phyloP scores from a whole-genome alignment of 805 yeast genomes.

The Wickerhamiella siamensis region DNA sequence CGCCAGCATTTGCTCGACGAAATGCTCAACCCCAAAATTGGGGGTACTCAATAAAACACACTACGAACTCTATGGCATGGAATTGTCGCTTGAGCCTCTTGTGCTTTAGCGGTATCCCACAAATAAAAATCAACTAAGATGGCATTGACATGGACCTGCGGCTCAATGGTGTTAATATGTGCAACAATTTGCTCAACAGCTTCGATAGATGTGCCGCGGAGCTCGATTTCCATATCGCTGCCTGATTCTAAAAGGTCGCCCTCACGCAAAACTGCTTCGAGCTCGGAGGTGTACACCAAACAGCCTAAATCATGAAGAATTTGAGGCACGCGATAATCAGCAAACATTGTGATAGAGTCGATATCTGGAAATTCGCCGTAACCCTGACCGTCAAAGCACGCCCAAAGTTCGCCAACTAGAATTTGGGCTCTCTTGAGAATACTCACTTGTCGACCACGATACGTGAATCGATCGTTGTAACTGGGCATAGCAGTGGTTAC shows the following conservation, averaged over 20 bases:
- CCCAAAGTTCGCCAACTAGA: conserved; percentile 32
- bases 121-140: conserved; percentile 30
- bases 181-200: conserved; percentile 27
- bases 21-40: conserved; percentile 5
- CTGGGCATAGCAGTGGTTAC: conserved; percentile 21
- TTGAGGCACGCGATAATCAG: conserved; percentile 34
- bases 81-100: conserved; percentile 20
- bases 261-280: conserved; percentile 15
- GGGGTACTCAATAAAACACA: conserved; percentile 20
- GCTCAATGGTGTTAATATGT: conserved; percentile 15
- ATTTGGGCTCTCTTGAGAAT: conserved; percentile 32
- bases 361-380: conserved; percentile 29
- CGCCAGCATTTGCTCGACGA: conserved; percentile 14
- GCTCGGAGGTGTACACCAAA: conserved; percentile 22
- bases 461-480: conserved; percentile 24
- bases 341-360: conserved; percentile 31
- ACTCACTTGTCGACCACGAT: conserved; percentile 21
- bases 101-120: conserved; percentile 32
- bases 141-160: conserved; percentile 22
- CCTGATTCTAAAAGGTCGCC: conserved; percentile 22
- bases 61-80: conserved; percentile 29
- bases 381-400: conserved; percentile 27
- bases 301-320: conserved; percentile 28
- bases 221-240: conserved; percentile 26
- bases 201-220: conserved; percentile 31